These are phyloP conservation scores for Paraphaeosphaeria sporulosa DNA, from an alignment of 2,329 filamentous ascomycete genomes.

Conservation along the genomic window DNA sequence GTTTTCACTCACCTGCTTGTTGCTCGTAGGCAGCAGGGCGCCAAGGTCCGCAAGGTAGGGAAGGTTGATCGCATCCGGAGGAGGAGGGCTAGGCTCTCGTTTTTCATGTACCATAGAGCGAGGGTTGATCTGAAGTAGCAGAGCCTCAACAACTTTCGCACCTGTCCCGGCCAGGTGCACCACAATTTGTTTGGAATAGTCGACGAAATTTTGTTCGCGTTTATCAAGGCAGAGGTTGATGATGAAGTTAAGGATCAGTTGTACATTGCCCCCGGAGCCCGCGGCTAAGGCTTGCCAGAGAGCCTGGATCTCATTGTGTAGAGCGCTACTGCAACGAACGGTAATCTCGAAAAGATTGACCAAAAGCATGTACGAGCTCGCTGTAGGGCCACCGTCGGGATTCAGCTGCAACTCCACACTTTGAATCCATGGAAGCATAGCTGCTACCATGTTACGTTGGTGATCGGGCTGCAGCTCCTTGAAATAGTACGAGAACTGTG, in stretches of 20 bases:
- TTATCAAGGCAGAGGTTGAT: slow-evolving; percentile 92
- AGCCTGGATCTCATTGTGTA: slow-evolving; percentile 97
- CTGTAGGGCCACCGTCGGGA: slow-evolving; percentile 87
- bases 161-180: slow-evolving; percentile 93
- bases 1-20: slow-evolving; percentile 35
- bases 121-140: slow-evolving; percentile 88
- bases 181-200: slow-evolving; percentile 97
- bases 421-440: slow-evolving; percentile 95
- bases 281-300: slow-evolving; percentile 96
- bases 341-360: slow-evolving; percentile 97
- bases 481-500: slow-evolving; percentile 93
- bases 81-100: slow-evolving; percentile 59
- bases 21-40: slow-evolving; percentile 38
- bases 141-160: slow-evolving; percentile 91
- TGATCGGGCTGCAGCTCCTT: slow-evolving; percentile 82
- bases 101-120: slow-evolving; percentile 98
- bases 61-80: slow-evolving; percentile 75
- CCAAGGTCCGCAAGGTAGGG: slow-evolving; percentile 80
- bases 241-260: slow-evolving; percentile 93
- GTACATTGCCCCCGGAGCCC: slow-evolving; percentile 92
- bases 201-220: slow-evolving; percentile 96
- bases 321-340: slow-evolving; percentile 83
- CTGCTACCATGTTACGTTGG: slow-evolving; percentile 92
- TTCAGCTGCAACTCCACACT: slow-evolving; percentile 91
- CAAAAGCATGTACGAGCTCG: slow-evolving; percentile 90